Evolutionary conservation across 2,329 filamentous ascomycete genomes (phyloP).

Genomic region (Penicillium sp.): DNA sequence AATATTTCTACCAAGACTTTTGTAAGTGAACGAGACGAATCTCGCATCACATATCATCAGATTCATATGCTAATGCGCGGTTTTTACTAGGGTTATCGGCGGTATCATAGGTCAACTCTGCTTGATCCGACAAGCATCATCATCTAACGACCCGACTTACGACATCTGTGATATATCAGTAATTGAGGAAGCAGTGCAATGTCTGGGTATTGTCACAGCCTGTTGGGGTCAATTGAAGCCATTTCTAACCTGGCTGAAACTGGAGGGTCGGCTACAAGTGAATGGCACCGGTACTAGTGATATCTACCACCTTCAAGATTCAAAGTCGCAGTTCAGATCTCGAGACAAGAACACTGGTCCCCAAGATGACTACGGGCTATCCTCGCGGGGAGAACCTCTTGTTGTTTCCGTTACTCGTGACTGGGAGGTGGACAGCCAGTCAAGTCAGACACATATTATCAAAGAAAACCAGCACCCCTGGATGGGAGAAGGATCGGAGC

Average conservation of each 20-base stretch:
- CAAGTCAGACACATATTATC: slow-evolving; percentile 13
- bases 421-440: slow-evolving; percentile 16
- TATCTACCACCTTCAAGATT: slow-evolving; percentile 5
- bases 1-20: slow-evolving; percentile 24
- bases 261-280: slow-evolving; percentile 2
- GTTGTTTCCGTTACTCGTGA: slow-evolving; percentile 13
- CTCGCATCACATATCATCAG: background rate
- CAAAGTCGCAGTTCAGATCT: slow-evolving; percentile 4
- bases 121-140: slow-evolving; percentile 8
- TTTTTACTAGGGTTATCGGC: slow-evolving; percentile 13
- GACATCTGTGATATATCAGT: slow-evolving; percentile 22
- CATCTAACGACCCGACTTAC: slow-evolving; percentile 19
- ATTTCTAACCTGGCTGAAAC: slow-evolving; percentile 22
- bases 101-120: slow-evolving; percentile 16
- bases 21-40: slow-evolving; percentile 13
- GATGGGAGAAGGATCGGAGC: background rate
- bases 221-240: slow-evolving; percentile 25
- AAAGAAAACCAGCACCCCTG: background rate
- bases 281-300: slow-evolving; percentile 11
- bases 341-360: background rate
- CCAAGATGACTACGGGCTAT: background rate
- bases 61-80: background rate
- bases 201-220: slow-evolving; percentile 28
- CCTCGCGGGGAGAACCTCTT: background rate
- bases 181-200: slow-evolving; percentile 20